These are phyloP conservation scores for Crithidia expoeki DNA, from an alignment of 208 protist species.

Conservation along the genomic window DNA sequence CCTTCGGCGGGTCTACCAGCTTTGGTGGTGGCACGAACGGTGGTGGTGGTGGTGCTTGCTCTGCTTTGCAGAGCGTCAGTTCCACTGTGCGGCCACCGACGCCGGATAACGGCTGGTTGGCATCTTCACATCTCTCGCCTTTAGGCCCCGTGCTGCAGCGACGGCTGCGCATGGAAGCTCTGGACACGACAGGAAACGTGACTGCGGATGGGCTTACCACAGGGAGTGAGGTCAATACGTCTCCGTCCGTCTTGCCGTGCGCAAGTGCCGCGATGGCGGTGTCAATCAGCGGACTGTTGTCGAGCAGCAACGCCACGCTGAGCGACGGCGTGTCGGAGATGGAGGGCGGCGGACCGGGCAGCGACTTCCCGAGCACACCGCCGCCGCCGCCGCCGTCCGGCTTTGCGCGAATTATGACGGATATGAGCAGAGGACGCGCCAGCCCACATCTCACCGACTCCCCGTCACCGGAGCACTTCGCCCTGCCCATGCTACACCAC, in stretches of 20 bases:
- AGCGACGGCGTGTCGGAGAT: constrained; percentile 2
- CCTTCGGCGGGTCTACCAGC: not conserved
- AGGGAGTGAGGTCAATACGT: not conserved
- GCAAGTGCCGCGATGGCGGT: not conserved
- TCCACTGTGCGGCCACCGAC: constrained; percentile 16
- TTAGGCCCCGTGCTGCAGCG: not conserved
- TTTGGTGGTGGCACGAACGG: not conserved
- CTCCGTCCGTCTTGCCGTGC: not conserved
- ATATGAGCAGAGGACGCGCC: not conserved
- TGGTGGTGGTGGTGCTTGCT: not conserved
- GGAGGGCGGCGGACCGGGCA: not conserved
- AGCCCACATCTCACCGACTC: constrained; percentile 17
- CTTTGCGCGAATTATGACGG: not conserved
- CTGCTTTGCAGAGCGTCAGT: constrained; percentile 13
- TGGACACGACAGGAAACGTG: not conserved
- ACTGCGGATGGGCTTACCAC: not conserved
- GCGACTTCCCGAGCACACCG: constrained; percentile 25
- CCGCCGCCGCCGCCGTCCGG: not conserved
- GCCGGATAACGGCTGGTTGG: constrained; percentile 8
- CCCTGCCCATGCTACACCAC: constrained; percentile 14
- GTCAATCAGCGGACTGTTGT: constrained; percentile 14
- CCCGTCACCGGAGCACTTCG: constrained; percentile 19
- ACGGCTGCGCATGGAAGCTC: constrained; percentile 15
- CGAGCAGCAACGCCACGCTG: constrained; percentile 12
- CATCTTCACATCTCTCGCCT: constrained; percentile 3